Conservation (phyloP, 2,329 filamentous ascomycete genomes). For the Plectosphaerella sp. region DNA sequence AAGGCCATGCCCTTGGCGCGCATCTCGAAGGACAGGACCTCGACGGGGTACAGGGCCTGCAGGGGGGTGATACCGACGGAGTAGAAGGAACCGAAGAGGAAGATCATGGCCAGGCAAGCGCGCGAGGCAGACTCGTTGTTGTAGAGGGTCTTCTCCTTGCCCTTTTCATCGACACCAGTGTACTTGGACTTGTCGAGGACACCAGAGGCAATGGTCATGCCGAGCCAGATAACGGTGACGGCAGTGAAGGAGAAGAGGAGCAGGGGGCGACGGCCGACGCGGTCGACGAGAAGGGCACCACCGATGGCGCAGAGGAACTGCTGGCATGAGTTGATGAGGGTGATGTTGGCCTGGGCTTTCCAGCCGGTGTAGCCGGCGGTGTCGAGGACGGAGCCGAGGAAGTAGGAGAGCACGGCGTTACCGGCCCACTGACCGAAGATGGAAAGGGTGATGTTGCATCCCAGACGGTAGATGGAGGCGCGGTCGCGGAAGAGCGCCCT, state of each 20-base stretch:
- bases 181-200: slow-evolving; percentile 26
- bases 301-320: slow-evolving; percentile 42
- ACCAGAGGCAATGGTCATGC: slow-evolving; percentile 39
- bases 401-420: slow-evolving; percentile 41
- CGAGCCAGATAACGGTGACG: slow-evolving; percentile 42
- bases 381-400: slow-evolving; percentile 42
- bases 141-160: slow-evolving; percentile 18
- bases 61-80: slow-evolving; percentile 34
- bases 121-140: slow-evolving; percentile 34
- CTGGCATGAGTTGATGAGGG: slow-evolving; percentile 41
- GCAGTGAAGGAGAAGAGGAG: slow-evolving; percentile 41
- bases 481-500: slow-evolving; percentile 34
- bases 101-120: slow-evolving; percentile 47
- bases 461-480: slow-evolving; percentile 36
- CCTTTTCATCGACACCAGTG: slow-evolving; percentile 21
- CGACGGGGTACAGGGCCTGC: slow-evolving; percentile 37
- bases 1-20: slow-evolving; percentile 46
- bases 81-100: slow-evolving; percentile 49
- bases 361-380: slow-evolving; percentile 44
- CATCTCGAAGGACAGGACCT: slow-evolving; percentile 43
- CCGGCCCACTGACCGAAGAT: slow-evolving; percentile 44
- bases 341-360: slow-evolving; percentile 38
- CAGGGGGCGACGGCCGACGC: slow-evolving; percentile 45
- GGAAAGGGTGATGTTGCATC: slow-evolving; percentile 35
- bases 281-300: slow-evolving; percentile 44